Evolutionary conservation across 495 filamentous ascomycete genomes (phyloP).

Genomic region (Sordaria brevicollis): DNA sequence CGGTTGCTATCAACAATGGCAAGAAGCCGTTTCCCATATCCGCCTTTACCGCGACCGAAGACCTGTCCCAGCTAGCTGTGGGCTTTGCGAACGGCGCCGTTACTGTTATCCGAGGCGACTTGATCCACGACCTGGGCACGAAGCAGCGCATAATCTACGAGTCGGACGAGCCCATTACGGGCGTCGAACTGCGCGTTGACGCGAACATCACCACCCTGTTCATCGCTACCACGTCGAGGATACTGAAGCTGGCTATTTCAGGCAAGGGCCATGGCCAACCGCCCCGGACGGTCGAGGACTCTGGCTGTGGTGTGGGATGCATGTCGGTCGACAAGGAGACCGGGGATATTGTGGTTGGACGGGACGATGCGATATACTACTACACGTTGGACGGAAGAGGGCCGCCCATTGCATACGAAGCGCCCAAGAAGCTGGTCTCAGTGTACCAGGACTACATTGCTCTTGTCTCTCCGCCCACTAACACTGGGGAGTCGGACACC

Average conservation of each 20-base stretch:
- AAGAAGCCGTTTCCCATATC: conserved; percentile 90
- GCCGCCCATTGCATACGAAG: conserved; percentile 81
- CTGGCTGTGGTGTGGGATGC: conserved; percentile 80
- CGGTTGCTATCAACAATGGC: conserved; percentile 77
- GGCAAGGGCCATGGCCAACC: conserved; percentile 85
- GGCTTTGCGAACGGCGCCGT: conserved; percentile 95
- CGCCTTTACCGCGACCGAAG: conserved; percentile 74
- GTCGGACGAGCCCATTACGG: conserved; percentile 92
- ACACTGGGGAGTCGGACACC: conserved; percentile 39
- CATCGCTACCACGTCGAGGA: conserved; percentile 82
- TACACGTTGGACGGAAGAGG: conserved; percentile 81
- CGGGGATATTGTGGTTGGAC: conserved; percentile 77
- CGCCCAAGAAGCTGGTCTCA: conserved; percentile 71
- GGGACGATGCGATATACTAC: conserved; percentile 91
- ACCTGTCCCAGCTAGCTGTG: conserved; percentile 83
- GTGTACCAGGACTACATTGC: conserved; percentile 81
- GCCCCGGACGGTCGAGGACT: conserved; percentile 75
- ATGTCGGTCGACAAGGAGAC: conserved; percentile 76
- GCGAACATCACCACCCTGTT: conserved; percentile 64
- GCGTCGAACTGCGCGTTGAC: conserved; percentile 65
- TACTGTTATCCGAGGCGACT: conserved; percentile 82
- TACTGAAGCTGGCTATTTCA: conserved; percentile 74
- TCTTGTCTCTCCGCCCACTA: conserved; percentile 65
- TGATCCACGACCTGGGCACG: conserved; percentile 93
- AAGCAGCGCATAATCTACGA: conserved; percentile 94